These are phyloP conservation scores for Metrosideros polymorpha DNA, from an alignment of 441 rosid species.

Conservation along the genomic window DNA sequence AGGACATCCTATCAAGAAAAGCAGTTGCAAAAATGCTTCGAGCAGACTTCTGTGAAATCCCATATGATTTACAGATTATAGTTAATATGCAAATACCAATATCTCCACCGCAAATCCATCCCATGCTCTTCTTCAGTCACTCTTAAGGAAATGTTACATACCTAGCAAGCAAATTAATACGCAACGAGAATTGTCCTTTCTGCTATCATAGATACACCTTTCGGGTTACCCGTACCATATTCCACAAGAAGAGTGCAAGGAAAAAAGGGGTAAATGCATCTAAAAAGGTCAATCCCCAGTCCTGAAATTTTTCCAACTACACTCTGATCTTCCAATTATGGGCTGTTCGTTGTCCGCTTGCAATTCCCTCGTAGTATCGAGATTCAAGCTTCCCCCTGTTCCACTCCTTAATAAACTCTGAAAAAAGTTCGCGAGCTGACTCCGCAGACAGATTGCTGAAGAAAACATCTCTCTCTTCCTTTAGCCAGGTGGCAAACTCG, in stretches of 20 bases:
- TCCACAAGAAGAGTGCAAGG: background rate
- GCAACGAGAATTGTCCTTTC: background rate
- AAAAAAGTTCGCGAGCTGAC: constrained; percentile 55
- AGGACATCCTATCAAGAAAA: background rate
- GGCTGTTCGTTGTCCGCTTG: constrained; percentile 64
- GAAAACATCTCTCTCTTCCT: constrained; percentile 58
- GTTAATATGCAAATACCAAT: background rate
- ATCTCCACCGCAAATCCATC: background rate
- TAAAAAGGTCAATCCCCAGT: background rate
- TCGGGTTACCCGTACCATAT: background rate
- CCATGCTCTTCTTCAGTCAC: background rate
- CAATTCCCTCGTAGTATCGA: constrained; percentile 76
- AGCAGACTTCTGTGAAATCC: background rate
- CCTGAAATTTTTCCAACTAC: background rate
- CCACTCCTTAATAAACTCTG: constrained; percentile 65
- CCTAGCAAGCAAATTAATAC: background rate
- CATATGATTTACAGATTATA: background rate
- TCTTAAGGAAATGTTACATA: background rate
- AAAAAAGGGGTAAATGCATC: background rate
- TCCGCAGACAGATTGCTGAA: constrained; percentile 83
- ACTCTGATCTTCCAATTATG: constrained; percentile 71
- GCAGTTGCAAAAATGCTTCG: background rate
- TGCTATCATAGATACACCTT: background rate
- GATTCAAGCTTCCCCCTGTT: constrained; percentile 63
- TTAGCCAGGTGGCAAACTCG: constrained; percentile 88